Evolutionary conservation across 202 grass and related monocot genomes (phyloP), one percentile per base, ranked within the genome.

Genomic region (Sporobolus alterniflorus): DNA sequence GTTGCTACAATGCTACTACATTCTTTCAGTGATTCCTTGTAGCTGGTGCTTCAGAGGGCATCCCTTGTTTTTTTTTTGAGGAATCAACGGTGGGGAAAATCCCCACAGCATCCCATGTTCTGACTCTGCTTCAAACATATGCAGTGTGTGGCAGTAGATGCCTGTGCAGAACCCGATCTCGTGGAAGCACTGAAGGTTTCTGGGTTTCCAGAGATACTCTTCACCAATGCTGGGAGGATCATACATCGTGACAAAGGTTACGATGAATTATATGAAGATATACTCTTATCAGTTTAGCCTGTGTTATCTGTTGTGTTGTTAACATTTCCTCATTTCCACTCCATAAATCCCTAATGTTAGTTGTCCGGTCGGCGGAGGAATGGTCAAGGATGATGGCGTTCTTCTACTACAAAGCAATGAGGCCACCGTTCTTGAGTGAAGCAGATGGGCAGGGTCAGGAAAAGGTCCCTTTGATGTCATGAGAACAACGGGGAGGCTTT

Each of bases 141-240:
- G 40, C 89, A 98, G 96, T 98, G 96, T 72, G 93, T 93, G 7
- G 96, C 87, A 3, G 83, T 98, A 15, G 96, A 98, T 78, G 93
- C 96, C 24, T 94, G 91, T 48, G 69, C 87, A 0, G 96, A 98
- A 61, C 89, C 90, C 25, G 86, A 87, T 42, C 90, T 98, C 3
- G 90, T 84, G 18, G 52, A 88, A 2, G 87, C 82, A 34, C 75
- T 98, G 83, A 85, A 92, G 60, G 91, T 98, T 57, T 95, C 89
- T 64, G 68, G 67, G 39, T 98, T 93, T 76, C 96, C 93, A 9
- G 93, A 96, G 78, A 67, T 98, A 65, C 87, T 98, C 69, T 96
- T 96, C 93, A 96, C 96, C 25, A 90, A 92, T 47, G 89, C 90
- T 21, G 93, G 96, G 77, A 98, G 83, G 80, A 96, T 98, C 87